Base-by-base conservation (phyloP, 2,329 filamentous ascomycete species). In the Zasmidium cellare region DNA sequence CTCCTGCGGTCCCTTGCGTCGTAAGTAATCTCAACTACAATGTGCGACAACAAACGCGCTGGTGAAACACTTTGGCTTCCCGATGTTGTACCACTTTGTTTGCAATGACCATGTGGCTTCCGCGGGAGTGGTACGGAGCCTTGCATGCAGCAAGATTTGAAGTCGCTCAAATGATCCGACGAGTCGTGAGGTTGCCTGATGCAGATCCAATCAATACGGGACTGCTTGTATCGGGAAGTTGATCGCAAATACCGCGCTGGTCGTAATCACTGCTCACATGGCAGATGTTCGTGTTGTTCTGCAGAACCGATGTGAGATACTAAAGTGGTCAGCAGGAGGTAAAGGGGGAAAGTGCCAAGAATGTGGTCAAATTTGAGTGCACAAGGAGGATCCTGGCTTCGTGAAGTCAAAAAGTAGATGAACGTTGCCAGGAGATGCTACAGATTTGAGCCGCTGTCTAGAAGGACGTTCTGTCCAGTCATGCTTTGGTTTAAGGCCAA, bases 401-500 rank as follows among this genome's bases (percentile, higher is more conserved):
- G 46, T 12, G 23, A 49, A 28, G 46, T 49, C 16, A 20, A 23
- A 19, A 22, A 25, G 23, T 2, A 7, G 11, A 6, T 49, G 16
- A 49, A n/a, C 16, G 12, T 18, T 41, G 25, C 5, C 6, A 28
- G 35, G n/a, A 41, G 35, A 51, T 45, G 24, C 61, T 62, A 65
- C 18, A 65, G 35, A 25, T 56, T 58, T 12, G 58, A 46, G 25
- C 63, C 63, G 18, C 75, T 71, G 67, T 85, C 82, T 47, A 84
- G 71, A 14, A 84, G 66, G 1, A 78, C 74, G 63, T 84, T 84
- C 22, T 78, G 74, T 0, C 82, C 82, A 2, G 83, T 85, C 22
- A 79, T 77, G 24, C 76, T 80, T 63, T 72, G 77, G 31, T 74
- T 81, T 58, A 76, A 76, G 2, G 78, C 80, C 35, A 83, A 78